These are phyloP conservation scores for Monilinia fructicola DNA, from an alignment of 2,329 filamentous ascomycete genomes.

Conservation along the genomic window DNA sequence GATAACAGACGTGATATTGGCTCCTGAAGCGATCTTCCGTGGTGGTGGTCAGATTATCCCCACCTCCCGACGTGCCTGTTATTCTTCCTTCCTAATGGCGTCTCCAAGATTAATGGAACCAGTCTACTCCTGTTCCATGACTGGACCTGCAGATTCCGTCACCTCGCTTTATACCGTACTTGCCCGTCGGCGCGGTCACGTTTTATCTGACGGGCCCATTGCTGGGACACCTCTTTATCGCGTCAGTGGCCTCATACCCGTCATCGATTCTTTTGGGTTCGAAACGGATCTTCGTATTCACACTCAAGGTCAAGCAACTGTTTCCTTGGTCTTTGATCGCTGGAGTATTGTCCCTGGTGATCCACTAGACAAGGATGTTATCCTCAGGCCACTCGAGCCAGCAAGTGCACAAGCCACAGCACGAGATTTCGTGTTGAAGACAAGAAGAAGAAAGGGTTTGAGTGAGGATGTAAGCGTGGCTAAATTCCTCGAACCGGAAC, in stretches of 20 bases:
- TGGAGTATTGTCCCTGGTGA: conserved; percentile 97
- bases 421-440: conserved; percentile 95
- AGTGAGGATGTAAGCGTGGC: conserved; percentile 94
- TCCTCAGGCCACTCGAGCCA: conserved; percentile 80
- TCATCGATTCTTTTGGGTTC: conserved; percentile 97
- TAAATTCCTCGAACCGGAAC: conserved; percentile 93
- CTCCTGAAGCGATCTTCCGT: conserved; percentile 87
- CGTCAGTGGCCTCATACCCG: conserved; percentile 85
- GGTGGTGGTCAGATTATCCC: conserved; percentile 97
- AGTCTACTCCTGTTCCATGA: conserved; percentile 89
- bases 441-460: conserved; percentile 84
- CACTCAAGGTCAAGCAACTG: conserved; percentile 87
- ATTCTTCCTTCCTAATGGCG: conserved; percentile 95
- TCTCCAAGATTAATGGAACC: conserved; percentile 96
- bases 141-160: conserved; percentile 85
- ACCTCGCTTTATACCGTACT: conserved; percentile 89
- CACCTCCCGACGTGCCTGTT: conserved; percentile 87
- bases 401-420: conserved; percentile 86
- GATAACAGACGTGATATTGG: conserved; percentile 85
- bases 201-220: conserved; percentile 89
- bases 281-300: conserved; percentile 96
- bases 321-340: conserved; percentile 89
- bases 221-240: conserved; percentile 92
- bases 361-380: conserved; percentile 83
- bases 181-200: conserved; percentile 83